Base-by-base conservation (phyloP, 202 grass and related monocot species). In the Setaria italica region DNA sequence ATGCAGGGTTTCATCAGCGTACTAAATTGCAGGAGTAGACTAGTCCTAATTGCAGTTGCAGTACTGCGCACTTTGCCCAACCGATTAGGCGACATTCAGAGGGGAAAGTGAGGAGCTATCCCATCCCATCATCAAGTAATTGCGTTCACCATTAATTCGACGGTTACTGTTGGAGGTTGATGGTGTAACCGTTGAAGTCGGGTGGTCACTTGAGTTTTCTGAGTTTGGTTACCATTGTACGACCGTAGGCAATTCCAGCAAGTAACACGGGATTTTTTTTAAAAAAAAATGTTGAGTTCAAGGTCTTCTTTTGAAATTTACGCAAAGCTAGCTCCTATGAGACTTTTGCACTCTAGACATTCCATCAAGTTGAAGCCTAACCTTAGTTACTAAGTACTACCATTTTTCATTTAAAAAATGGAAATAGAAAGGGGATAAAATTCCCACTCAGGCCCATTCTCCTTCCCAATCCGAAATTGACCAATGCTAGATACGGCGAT, bases 41-140 rank as follows among this genome's bases (percentile, higher is more conserved):
- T 10, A 47, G 35, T 25, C 21, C 3, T 7, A 29, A 35, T 35
- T 25, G 13, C 7, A 21, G 49, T 35, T 29, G 13, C 8, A 21
- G 49, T 34, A 63, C 50, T 12, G 76, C 57, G 14, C 41, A 13
- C 42, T 25, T 7, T 21, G 32, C 19, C 41, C 42, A 85, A 80
- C 87, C 29, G 25, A 30, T 82, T 76, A 32, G 55, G 57, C 48
- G n/a, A 34, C 78, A 82, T 48, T 48, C 72, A 4, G 49, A 85
- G 70, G 21, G 55, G 62, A 30, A 39, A 21, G 8, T 3, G 67
- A 80, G 50, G 35, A 79, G 57, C 57, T 64, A 79, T 73, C 67
- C 13, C 37, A 79, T 73, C 67, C 13, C 37, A 39, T 35, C 58
- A 84, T 83, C 80, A 72, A 19, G 45, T 16, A 41, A 39, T 77